Evolutionary conservation across 2,329 filamentous ascomycete species (phyloP).

Genomic region (Seiridium unicorne): DNA sequence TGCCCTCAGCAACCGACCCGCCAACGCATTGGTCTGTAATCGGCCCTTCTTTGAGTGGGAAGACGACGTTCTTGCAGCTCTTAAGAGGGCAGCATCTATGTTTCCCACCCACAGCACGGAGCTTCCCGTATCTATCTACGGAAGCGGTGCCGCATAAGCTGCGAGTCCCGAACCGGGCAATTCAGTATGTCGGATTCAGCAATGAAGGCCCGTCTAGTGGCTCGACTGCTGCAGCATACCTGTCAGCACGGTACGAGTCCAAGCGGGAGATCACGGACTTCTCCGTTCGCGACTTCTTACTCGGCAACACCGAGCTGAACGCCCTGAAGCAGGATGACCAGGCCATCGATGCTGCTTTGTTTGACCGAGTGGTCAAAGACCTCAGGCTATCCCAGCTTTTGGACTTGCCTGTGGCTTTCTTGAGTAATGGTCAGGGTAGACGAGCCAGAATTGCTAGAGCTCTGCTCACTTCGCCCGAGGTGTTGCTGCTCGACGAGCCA

Average conservation of each 20-base stretch:
- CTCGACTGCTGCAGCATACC: constrained; percentile 71
- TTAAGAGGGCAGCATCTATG: constrained; percentile 74
- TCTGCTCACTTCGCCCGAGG: constrained; percentile 73
- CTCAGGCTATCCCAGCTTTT: constrained; percentile 68
- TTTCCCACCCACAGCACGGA: constrained; percentile 71
- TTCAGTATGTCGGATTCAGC: constrained; percentile 90
- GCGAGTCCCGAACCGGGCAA: constrained; percentile 62
- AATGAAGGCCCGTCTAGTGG: constrained; percentile 60
- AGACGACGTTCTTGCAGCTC: constrained; percentile 80
- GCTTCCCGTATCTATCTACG: constrained; percentile 74
- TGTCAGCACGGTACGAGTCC: constrained; percentile 89
- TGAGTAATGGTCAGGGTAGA: constrained; percentile 92
- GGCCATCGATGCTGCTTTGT: constrained; percentile 43
- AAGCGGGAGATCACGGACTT: constrained; percentile 85
- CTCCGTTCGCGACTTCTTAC: constrained; percentile 75
- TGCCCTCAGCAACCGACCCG: constrained; percentile 55
- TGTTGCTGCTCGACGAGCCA: constrained; percentile 86
- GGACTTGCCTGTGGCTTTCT: constrained; percentile 79
- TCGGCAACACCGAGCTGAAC: constrained; percentile 82
- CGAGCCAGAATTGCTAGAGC: constrained; percentile 86
- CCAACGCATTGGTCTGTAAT: constrained; percentile 79
- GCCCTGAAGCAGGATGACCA: constrained; percentile 56
- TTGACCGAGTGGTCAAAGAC: constrained; percentile 66
- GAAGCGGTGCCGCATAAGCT: constrained; percentile 55
- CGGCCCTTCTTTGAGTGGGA: constrained; percentile 73